Base-by-base conservation (phyloP, 1,139 yeast species). In the Debaryomyces fabryi region DNA sequence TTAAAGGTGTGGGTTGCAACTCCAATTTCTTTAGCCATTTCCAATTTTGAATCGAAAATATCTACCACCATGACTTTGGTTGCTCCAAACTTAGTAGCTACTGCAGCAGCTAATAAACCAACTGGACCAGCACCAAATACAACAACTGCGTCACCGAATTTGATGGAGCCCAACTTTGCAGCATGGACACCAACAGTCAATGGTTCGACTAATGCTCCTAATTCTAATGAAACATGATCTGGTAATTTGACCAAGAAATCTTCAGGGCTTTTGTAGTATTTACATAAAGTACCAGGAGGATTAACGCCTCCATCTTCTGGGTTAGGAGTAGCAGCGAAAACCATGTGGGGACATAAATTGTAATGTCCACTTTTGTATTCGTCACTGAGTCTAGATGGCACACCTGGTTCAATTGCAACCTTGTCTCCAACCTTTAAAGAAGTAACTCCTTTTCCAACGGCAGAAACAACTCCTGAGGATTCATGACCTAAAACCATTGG, bases 41-140 rank as follows among this genome's bases (percentile, higher is more conserved):
- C 71, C 54, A 86, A 78, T 55, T 84, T 83, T 54, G 69, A 67
- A 52, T 82, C 86, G 53, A 81, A 72, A 43, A 86, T 71, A 64
- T 88, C 96, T 39, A 86, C 81, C 50, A 86, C 76, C 56, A 84
- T 75, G 43, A 88, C 79, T 29, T 80, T 78, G 33, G 85, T 72
- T 6, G 97, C 96, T 33, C 97, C 97, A 56, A 86, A 88, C 12
- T 92, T 88, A 49, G 79, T 79, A 18, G 95, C 96, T 30, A 85
- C 86, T 37, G 87, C 81, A 32, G 96, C 96, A 45, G 86, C 76
- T 52, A 91, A 74, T 44, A 91, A 70, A 33, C 97, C 97, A 52
- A 91, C 93, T 8, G 97, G 97, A 10, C 97, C 97, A 27, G 96
- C 97, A 45, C 97, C 97, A 58, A 88, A 86, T 4, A 91, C 87